These are phyloP conservation scores for Allomyces macrogynus DNA, from an alignment of 192 early-diverging fungal genomes.

Conservation along the genomic window DNA sequence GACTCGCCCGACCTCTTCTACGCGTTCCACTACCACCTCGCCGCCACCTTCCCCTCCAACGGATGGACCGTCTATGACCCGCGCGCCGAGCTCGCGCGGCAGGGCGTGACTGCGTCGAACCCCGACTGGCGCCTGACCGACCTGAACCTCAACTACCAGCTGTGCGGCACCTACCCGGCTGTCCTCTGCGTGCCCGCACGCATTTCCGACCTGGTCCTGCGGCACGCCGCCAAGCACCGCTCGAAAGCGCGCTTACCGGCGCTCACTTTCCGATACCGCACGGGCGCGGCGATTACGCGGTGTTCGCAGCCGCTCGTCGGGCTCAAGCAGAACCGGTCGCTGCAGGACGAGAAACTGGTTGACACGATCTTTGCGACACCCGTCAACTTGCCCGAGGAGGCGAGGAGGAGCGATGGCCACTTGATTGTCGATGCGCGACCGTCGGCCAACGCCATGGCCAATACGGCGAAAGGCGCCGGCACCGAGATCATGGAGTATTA, in stretches of 20 bases:
- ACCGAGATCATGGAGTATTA: constrained; percentile 92
- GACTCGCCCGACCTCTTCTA: constrained; percentile 50
- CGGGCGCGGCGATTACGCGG: constrained; percentile 73
- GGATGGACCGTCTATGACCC: constrained; percentile 66
- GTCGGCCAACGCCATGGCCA: constrained; percentile 78
- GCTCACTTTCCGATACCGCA: constrained; percentile 73
- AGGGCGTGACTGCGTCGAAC: constrained; percentile 49
- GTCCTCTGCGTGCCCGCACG: constrained; percentile 58
- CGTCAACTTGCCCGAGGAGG: constrained; percentile 32
- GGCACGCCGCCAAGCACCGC: constrained; percentile 70
- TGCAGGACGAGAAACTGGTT: constrained; percentile 93
- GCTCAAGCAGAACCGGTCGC: constrained; percentile 77
- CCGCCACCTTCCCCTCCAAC: constrained; percentile 15
- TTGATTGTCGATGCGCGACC: constrained; percentile 93
- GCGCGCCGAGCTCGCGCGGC: constrained; percentile 51
- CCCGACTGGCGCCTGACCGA: constrained; percentile 58
- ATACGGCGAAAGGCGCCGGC: constrained; percentile 80
- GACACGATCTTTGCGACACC: constrained; percentile 61
- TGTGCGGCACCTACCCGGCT: constrained; percentile 76
- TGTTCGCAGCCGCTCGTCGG: constrained; percentile 91
- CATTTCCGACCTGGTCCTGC: constrained; percentile 77
- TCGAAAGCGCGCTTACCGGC: constrained; percentile 79
- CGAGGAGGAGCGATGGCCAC: constrained; percentile 26
- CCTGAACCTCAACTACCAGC: constrained; percentile 58
- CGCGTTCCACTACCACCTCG: constrained; percentile 48